phyloP scores from a whole-genome alignment of 139 green algal genomes.

The Chlamydomonas sphaeroides region DNA sequence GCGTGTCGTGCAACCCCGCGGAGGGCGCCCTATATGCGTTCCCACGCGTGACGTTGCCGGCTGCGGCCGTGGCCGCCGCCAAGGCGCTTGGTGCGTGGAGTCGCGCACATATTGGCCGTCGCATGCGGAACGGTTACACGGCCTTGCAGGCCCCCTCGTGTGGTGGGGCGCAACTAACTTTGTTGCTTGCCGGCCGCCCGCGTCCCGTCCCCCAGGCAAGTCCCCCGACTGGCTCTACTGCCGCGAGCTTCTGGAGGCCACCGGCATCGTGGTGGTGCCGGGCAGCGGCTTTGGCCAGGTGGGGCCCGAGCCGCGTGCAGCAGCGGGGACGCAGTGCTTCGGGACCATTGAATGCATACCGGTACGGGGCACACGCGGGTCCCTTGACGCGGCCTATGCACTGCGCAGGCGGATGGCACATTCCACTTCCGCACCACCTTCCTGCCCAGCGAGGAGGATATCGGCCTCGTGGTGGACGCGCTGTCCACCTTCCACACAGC shows the following conservation, averaged over 20 bases:
- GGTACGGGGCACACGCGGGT: too few species aligned
- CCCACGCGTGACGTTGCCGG: slow-evolving; percentile 70
- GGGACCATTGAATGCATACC: too few species aligned
- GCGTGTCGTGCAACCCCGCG: slow-evolving; percentile 84
- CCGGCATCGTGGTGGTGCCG: slow-evolving; percentile 93
- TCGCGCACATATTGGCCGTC: too few species aligned
- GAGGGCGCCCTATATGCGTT: slow-evolving; percentile 86
- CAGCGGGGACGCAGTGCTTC: too few species aligned
- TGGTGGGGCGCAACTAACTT: too few species aligned
- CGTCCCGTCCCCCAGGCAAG: slow-evolving; percentile 88
- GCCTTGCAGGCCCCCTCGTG: too few species aligned
- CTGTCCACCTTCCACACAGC: slow-evolving; percentile 82
- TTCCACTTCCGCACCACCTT: slow-evolving; percentile 88
- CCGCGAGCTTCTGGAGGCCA: slow-evolving; percentile 84
- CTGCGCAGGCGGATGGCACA: slow-evolving; percentile 69
- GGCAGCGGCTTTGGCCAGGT: slow-evolving; percentile 89
- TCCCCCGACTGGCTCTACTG: slow-evolving; percentile 95
- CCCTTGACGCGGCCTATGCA: too few species aligned
- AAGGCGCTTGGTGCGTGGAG: slow-evolving; percentile 13
- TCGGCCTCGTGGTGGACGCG: slow-evolving; percentile 69
- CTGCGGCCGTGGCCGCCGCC: slow-evolving; percentile 58
- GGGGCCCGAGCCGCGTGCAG: too few species aligned
- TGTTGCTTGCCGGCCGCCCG: too few species aligned
- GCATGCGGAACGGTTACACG: too few species aligned
- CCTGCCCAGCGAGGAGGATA: slow-evolving; percentile 82